phyloP scores from a whole-genome alignment of 306 rosid species.

The Rubus idaeus region DNA sequence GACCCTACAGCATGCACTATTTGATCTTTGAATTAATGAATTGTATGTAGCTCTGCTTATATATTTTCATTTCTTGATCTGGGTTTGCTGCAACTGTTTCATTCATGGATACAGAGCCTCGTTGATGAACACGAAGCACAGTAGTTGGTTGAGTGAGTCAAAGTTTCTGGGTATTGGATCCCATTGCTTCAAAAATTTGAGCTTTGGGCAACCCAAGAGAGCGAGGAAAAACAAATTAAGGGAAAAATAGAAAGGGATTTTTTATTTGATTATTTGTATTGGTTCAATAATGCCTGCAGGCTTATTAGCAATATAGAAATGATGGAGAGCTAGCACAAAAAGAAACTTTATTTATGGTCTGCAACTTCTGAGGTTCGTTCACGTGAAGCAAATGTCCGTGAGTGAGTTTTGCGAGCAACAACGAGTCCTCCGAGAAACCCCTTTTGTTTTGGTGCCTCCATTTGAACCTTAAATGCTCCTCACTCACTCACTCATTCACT shows the following conservation, averaged over 20 bases:
- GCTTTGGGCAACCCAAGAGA: conserved; percentile 22
- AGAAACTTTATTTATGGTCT: conserved; percentile 31
- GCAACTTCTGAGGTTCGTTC: conserved; percentile 39
- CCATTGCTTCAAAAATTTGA: background rate
- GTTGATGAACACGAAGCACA: conserved; percentile 7
- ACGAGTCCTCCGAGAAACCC: conserved; percentile 21
- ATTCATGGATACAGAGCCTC: background rate
- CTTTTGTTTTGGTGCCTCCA: conserved; percentile 13
- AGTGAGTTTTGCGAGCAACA: conserved; percentile 7
- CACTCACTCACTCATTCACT: background rate
- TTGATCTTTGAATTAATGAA: background rate
- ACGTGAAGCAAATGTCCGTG: conserved; percentile 53
- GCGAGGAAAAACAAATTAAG: background rate
- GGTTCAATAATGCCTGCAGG: conserved; percentile 35
- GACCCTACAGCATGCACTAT: background rate
- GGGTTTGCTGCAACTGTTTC: background rate
- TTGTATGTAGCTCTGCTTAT: background rate
- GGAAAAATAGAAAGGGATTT: background rate
- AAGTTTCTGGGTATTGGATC: conserved; percentile 15
- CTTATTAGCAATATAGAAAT: conserved; percentile 18
- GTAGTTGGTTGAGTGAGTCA: background rate
- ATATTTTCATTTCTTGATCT: background rate
- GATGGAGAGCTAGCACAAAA: conserved; percentile 29
- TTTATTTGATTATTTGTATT: background rate
- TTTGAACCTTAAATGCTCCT: conserved; percentile 6